phyloP scores from a whole-genome alignment of 2,329 filamentous ascomycete species.

The Leptographium procerum region DNA sequence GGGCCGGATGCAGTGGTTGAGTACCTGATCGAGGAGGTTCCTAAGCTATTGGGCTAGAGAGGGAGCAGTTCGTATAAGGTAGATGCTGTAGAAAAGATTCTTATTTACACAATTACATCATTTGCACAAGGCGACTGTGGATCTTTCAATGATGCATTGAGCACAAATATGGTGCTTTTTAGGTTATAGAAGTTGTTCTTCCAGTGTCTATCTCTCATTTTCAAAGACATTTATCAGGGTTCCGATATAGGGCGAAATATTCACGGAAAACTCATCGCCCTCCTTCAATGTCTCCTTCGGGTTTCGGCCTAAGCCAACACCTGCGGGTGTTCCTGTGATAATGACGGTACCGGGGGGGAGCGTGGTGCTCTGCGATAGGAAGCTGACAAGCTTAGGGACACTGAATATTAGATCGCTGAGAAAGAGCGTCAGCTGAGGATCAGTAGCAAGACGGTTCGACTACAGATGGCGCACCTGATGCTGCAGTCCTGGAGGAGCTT shows the following conservation, averaged over 20 bases:
- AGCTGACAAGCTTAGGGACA: conserved; percentile 23
- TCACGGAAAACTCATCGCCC: conserved; percentile 27
- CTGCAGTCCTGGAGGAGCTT: conserved; percentile 31
- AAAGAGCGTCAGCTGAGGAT: too few relatives aligned
- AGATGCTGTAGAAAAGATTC: not conserved
- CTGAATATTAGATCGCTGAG: conserved; percentile 34
- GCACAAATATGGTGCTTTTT: too few relatives aligned
- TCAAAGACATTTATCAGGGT: conserved; percentile 17
- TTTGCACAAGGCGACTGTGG: not conserved
- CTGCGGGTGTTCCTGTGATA: conserved; percentile 34
- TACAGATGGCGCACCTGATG: too few relatives aligned
- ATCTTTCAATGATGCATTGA: not conserved
- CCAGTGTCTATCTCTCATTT: not conserved
- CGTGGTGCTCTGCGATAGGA: conserved; percentile 30
- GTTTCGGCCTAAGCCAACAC: conserved; percentile 30
- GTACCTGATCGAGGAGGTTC: conserved; percentile 33
- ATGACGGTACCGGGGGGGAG: conserved; percentile 30
- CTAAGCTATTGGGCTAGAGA: conserved; percentile 9
- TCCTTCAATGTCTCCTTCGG: conserved; percentile 26
- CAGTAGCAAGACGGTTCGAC: too few relatives aligned
- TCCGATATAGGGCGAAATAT: conserved; percentile 26
- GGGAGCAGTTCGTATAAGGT: not conserved
- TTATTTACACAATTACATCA: not conserved
- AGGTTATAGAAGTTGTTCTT: too few relatives aligned
- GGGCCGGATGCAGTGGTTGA: conserved; percentile 44